Evolutionary conservation across 1,284 basidiomycete species (phyloP).

Genomic region (Marasmius fiardii): DNA sequence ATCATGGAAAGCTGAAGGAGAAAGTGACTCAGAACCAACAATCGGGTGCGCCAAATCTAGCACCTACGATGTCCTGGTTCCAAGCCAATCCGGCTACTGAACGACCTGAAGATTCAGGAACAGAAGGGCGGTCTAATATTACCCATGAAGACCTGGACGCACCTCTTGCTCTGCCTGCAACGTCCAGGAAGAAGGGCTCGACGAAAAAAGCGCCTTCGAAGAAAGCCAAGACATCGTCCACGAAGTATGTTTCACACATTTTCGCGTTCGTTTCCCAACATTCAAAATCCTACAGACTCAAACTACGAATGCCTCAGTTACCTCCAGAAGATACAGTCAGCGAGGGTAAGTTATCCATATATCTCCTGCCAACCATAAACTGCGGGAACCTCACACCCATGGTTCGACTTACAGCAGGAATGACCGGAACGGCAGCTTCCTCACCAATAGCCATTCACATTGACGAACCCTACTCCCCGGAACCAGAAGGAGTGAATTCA

Average conservation of each 20-base stretch:
- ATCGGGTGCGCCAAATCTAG: constrained; percentile 29
- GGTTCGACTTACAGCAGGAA: too few species aligned
- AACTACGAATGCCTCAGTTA: constrained; percentile 20
- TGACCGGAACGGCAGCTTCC: constrained; percentile 46
- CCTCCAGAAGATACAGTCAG: constrained; percentile 40
- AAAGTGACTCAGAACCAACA: constrained; percentile 29
- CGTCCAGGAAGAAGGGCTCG: neutral
- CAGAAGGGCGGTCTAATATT: neutral
- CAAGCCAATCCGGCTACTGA: constrained; percentile 11
- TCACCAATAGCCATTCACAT: constrained; percentile 40
- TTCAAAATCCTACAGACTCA: constrained; percentile 3
- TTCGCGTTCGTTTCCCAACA: neutral
- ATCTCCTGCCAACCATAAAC: neutral
- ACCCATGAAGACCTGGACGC: constrained; percentile 3
- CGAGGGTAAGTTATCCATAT: constrained; percentile 24
- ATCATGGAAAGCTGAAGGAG: constrained; percentile 31
- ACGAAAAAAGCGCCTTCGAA: constrained; percentile 16
- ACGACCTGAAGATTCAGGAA: constrained; percentile 11
- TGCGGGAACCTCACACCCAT: too few species aligned
- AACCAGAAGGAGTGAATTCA: constrained; percentile 28
- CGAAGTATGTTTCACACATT: constrained; percentile 16
- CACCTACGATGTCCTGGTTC: constrained; percentile 34
- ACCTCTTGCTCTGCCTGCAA: constrained; percentile 1
- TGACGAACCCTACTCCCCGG: constrained; percentile 36
- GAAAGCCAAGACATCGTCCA: constrained; percentile 20